Conservation (phyloP, 2,329 filamentous ascomycete species). For the Botrytis elliptica region DNA sequence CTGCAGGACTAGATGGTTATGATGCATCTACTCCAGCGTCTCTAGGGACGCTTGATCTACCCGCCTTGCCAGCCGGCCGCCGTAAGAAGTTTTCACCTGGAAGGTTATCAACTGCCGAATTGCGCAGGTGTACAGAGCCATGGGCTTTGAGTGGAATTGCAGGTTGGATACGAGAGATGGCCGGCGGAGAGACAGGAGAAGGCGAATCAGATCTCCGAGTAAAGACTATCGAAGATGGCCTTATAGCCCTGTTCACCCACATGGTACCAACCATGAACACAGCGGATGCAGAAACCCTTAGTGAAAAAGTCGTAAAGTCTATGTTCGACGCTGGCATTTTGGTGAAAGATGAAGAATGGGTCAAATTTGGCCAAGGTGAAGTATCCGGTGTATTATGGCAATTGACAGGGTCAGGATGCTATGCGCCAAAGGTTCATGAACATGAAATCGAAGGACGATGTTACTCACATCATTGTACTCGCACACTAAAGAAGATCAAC, state of each 20-base stretch:
- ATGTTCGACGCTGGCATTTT: conserved; percentile 80
- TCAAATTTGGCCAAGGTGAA: conserved; percentile 79
- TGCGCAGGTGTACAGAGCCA: conserved; percentile 80
- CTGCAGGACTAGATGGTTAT: conserved; percentile 55
- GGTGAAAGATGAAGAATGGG: conserved; percentile 92
- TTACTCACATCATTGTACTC: conserved; percentile 90
- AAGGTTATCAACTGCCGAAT: conserved; percentile 78
- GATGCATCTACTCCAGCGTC: conserved; percentile 52
- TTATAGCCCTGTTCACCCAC: conserved; percentile 85
- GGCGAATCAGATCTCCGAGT: conserved; percentile 85
- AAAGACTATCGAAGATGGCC: conserved; percentile 80
- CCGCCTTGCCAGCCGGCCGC: conserved; percentile 74
- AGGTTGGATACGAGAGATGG: conserved; percentile 82
- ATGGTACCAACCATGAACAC: conserved; percentile 99
- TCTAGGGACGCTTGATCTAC: conserved; percentile 73
- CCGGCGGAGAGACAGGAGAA: conserved; percentile 53
- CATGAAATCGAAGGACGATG: conserved; percentile 69
- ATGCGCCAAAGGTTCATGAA: conserved; percentile 76
- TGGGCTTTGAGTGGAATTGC: conserved; percentile 92
- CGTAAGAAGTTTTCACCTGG: conserved; percentile 82
- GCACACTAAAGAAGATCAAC: conserved; percentile 93
- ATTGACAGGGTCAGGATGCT: conserved; percentile 86
- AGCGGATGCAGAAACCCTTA: conserved; percentile 87
- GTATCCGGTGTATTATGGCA: conserved; percentile 93
- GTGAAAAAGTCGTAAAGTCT: conserved; percentile 70